Evolutionary conservation across 768 basidiomycete genomes (phyloP).

Genomic region (Podaxis mareebaensis): DNA sequence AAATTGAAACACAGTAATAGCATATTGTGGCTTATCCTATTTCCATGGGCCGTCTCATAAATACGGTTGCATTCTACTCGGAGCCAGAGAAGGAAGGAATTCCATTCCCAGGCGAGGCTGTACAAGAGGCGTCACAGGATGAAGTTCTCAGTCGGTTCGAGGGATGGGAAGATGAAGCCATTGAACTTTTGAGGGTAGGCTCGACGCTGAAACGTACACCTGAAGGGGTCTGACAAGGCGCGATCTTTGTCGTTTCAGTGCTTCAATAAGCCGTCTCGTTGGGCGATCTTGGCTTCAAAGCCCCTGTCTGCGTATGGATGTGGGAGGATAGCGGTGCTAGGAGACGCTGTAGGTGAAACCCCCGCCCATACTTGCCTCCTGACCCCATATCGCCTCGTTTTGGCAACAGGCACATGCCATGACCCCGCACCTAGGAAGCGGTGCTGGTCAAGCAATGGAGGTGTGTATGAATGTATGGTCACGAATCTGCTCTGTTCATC

Average conservation of each 20-base stretch:
- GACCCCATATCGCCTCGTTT: background rate
- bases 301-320: slow-evolving; percentile 37
- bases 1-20: slow-evolving; percentile 24
- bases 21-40: slow-evolving; percentile 41
- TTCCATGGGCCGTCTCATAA: slow-evolving; percentile 34
- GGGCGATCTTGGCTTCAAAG: slow-evolving; percentile 41
- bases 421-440: slow-evolving; percentile 48
- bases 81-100: slow-evolving; percentile 31
- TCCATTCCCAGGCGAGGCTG: slow-evolving; percentile 32
- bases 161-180: slow-evolving; percentile 39
- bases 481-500: background rate
- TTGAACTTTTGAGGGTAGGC: slow-evolving; percentile 28
- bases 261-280: slow-evolving; percentile 33
- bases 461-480: slow-evolving; percentile 19
- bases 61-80: slow-evolving; percentile 31
- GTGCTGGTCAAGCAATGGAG: slow-evolving; percentile 51
- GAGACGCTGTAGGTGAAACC: slow-evolving; percentile 39
- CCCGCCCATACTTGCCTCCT: background rate
- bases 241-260: slow-evolving; percentile 22
- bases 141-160: slow-evolving; percentile 32
- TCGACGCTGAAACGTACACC: background rate
- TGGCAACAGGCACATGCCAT: slow-evolving; percentile 41
- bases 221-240: background rate
- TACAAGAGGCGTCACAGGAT: slow-evolving; percentile 27
- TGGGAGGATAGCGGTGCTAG: slow-evolving; percentile 40